These are phyloP conservation scores for Myxozyma sirexii DNA, from an alignment of 805 yeast genomes.

Conservation along the genomic window DNA sequence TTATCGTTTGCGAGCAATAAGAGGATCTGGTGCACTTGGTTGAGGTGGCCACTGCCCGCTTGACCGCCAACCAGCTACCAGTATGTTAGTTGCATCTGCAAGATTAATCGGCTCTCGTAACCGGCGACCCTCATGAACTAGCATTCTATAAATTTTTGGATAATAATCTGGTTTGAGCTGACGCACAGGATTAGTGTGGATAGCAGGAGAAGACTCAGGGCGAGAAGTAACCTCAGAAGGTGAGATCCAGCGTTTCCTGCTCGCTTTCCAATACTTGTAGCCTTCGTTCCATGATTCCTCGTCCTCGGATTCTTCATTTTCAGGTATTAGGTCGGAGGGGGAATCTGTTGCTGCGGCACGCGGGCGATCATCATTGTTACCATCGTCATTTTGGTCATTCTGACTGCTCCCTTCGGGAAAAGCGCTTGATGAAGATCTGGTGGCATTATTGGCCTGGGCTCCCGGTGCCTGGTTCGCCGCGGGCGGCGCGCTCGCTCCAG, in stretches of 20 bases:
- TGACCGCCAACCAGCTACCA: slow-evolving; percentile 84
- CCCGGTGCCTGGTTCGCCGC: neutral
- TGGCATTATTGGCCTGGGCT: neutral
- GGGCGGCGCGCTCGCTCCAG: neutral
- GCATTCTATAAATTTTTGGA: slow-evolving; percentile 59
- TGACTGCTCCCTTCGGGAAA: neutral
- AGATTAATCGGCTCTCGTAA: slow-evolving; percentile 74
- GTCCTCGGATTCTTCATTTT: slow-evolving; percentile 33
- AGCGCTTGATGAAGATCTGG: neutral
- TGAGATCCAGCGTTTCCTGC: slow-evolving; percentile 67
- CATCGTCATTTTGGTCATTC: neutral
- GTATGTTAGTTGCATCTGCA: slow-evolving; percentile 67
- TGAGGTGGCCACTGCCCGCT: slow-evolving; percentile 64
- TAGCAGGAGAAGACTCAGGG: slow-evolving; percentile 24
- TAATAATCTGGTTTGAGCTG: slow-evolving; percentile 38
- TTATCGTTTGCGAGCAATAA: slow-evolving; percentile 19
- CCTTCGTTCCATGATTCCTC: slow-evolving; percentile 56
- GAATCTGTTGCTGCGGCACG: neutral
- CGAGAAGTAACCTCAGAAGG: slow-evolving; percentile 5
- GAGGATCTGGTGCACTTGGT: slow-evolving; percentile 27
- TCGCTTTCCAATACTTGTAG: slow-evolving; percentile 65
- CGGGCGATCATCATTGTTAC: neutral
- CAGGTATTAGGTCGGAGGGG: neutral
- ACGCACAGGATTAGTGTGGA: slow-evolving; percentile 35
- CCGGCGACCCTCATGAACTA: slow-evolving; percentile 70